These are phyloP conservation scores for Cryptococcus maquisensis DNA, from an alignment of 1,284 basidiomycete species.

Conservation along the genomic window DNA sequence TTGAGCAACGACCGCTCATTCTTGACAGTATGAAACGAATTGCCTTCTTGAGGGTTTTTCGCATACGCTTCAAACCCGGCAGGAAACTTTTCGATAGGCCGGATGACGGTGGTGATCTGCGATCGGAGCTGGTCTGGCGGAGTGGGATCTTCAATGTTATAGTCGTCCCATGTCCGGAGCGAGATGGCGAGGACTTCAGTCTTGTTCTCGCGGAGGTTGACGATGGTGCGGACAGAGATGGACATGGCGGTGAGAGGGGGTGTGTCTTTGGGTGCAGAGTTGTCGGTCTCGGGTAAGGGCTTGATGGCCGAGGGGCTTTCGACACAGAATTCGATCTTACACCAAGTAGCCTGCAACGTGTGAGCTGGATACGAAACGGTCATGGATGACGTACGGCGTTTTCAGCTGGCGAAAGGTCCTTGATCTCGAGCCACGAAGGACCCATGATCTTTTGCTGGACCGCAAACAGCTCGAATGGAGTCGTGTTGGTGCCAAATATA, in stretches of 20 bases:
- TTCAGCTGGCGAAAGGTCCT: slow-evolving; percentile 65
- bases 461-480: slow-evolving; percentile 90
- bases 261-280: slow-evolving; percentile 68
- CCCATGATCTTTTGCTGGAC: slow-evolving; percentile 98
- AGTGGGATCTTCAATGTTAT: slow-evolving; percentile 80
- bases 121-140: slow-evolving; percentile 82
- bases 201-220: slow-evolving; percentile 91
- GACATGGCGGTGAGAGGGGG: slow-evolving; percentile 92
- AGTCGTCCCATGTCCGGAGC: slow-evolving; percentile 73
- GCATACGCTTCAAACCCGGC: slow-evolving; percentile 72
- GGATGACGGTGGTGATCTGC: slow-evolving; percentile 80
- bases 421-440: slow-evolving; percentile 91
- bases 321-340: slow-evolving; percentile 86
- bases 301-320: slow-evolving; percentile 82
- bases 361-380: neutral
- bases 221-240: slow-evolving; percentile 80
- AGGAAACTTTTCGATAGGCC: slow-evolving; percentile 85
- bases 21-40: slow-evolving; percentile 68
- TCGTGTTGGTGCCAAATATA: slow-evolving; percentile 90
- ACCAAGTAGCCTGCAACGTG: slow-evolving; percentile 74
- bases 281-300: slow-evolving; percentile 71
- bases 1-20: slow-evolving; percentile 85
- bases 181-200: slow-evolving; percentile 86
- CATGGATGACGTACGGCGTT: slow-evolving; percentile 60
- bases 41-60: slow-evolving; percentile 56